Evolutionary conservation across 2,329 filamentous ascomycete species (phyloP), one percentile per base, ranked within the genome.

Genomic region (Coniochaeta ligniaria): DNA sequence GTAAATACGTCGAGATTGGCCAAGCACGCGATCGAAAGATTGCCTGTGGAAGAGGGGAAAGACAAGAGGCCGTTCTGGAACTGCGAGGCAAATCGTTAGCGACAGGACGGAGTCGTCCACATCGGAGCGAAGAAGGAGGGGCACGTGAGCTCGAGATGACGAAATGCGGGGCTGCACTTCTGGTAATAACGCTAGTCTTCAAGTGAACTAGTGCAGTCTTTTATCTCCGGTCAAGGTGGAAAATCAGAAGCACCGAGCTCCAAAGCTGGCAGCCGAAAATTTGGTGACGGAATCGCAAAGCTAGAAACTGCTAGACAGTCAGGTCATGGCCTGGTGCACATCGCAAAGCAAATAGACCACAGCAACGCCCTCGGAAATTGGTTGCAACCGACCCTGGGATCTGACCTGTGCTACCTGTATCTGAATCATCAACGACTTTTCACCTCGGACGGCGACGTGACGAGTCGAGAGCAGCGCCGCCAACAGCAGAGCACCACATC

Each of bases 1-100:
- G 22, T 26, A 52, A 5, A 22, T n/a, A n/a, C n/a, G 14, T 17
- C 6, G 12, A 9, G 24, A 1, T 16, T 8, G 9, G 24, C n/a
- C 47, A 31, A 52, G 47, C 22, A 52, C 47, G 31, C 47, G 47
- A 52, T 52, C 47, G 47, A 31, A 47, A 24, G 22, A 17, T 31
- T 5, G 47, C 3, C 20, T 22, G 66, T 63, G 38, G n/a, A 43
- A 61, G 61, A 62, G 54, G 54, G 47, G 26, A 52, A 52, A 31
- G 22, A 2, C 24, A 52, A 52, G 31, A 31, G 47, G 47, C 47
- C 31, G 26, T 52, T 52, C 22, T 52, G 47, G 47, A 52, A n/a
- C n/a, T 20, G 8, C 24, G 12, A 47, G 20, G 43, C 20, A 12
- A 47, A 24, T 52, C 20, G 43, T 20, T 26, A 26, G 24, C 9